phyloP scores from a whole-genome alignment of 169 alveolate species.

The Plasmodium coatneyi region DNA sequence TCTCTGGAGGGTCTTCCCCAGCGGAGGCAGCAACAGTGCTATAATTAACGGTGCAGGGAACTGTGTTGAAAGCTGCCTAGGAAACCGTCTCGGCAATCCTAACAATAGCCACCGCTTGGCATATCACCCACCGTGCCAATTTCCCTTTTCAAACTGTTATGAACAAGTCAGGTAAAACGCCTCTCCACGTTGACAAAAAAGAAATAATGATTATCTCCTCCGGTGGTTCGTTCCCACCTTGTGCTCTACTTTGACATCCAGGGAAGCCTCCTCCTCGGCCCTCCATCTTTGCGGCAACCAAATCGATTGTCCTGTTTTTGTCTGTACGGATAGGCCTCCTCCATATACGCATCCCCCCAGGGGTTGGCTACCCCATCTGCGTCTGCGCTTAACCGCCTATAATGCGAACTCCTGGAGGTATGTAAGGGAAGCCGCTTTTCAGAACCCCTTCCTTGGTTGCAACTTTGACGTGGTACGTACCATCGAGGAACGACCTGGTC shows the following conservation, averaged over 20 bases:
- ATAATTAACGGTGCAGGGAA: background rate
- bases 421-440: background rate
- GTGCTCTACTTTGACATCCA: background rate
- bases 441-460: background rate
- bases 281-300: background rate
- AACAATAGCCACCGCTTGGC: background rate
- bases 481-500: background rate
- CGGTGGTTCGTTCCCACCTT: background rate
- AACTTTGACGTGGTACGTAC: background rate
- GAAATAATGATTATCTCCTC: background rate
- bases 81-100: background rate
- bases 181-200: background rate
- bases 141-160: conserved; percentile 45
- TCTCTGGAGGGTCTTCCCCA: conserved; percentile 95
- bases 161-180: conserved; percentile 22
- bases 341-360: background rate
- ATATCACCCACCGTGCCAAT: background rate
- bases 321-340: background rate
- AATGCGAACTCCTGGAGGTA: background rate
- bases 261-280: background rate
- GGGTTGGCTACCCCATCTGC: background rate
- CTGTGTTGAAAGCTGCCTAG: background rate
- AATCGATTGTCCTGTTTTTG: background rate
- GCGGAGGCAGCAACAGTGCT: background rate
- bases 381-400: conserved; percentile 1